Base-by-base conservation (phyloP, 2,329 filamentous ascomycete species). In the Corinectria fuckeliana region DNA sequence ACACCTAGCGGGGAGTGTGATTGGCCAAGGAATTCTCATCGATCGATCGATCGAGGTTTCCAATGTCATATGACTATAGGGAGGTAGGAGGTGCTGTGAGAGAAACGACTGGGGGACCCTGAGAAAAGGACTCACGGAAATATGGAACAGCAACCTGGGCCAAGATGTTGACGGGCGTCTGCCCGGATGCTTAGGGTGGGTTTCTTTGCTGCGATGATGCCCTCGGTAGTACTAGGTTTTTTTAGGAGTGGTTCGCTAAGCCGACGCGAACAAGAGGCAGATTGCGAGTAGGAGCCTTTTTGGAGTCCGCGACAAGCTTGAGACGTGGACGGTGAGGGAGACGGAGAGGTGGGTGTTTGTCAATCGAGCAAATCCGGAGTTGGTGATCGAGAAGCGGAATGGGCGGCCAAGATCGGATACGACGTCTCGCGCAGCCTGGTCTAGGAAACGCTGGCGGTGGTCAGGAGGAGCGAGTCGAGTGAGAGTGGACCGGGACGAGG, bases 21-120 rank as follows among this genome's bases (percentile, higher is more conserved):
- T 74, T 74, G 69, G 69, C 23, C 50, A 51, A 44, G 44, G 54
- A 23, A 41, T 30, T 48, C 53, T 50, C 55, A 63, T 62, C 62
- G 70, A 74, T 74, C 72, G 72, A 74, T 74, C 72, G 72, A 74
- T 72, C 71, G 70, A 65, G 44, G 59, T 51, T 49, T 62, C 54
- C 21, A 58, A 66, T 59, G 61, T 64, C 56, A 69, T 57, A 67
- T 70, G 67, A 69, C 67, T 62, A 69, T 61, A 64, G 34, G 56
- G 61, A 60, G 58, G n/a, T n/a, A n/a, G n/a, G n/a, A n/a, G 51
- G 34, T 38, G 39, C 56, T 57, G 18, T 30, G 28, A n/a, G 42
- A 52, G 57, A 49, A 50, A 21, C 50, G 56, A 18, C 25, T 38
- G 20, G 56, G 41, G 54, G 54, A 55, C 54, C 32, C 28, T 65